Base-by-base conservation (phyloP, 2,329 filamentous ascomycete genomes). In the Fusarium goolgardi region DNA sequence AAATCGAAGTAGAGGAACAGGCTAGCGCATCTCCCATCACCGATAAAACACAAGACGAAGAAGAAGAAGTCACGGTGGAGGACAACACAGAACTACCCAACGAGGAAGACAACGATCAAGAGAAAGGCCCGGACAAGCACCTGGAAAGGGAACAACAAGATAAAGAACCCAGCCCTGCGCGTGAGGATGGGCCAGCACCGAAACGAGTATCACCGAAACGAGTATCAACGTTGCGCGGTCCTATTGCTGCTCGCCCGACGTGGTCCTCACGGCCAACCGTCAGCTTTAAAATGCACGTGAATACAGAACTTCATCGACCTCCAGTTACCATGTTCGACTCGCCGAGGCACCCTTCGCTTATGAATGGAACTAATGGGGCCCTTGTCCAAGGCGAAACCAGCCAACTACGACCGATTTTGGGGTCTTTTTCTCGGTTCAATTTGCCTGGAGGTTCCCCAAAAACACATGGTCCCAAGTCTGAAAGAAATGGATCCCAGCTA, bases 291-390 rank as follows among this genome's bases (percentile, higher is more conserved):
- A 52, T 73, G 13, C 65, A 69, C 29, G 63, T 53, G 13, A 69
- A 73, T 9, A 54, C 72, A 37, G 72, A 73, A 57, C 65, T 72
- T 51, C 62, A 67, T 46, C 71, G 72, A n/a, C 72, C 72, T 20
- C 61, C 67, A 41, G 60, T 70, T 21, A 43, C 55, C 18, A 65
- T 50, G 6, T 74, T 73, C 15, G 53, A 69, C 27, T 62, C 63
- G 10, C 67, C 61, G 11, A 63, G 59, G 31, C 63, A 46, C 23
- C 18, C 39, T 25, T 46, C 57, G 6, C 32, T 68, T 21, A n/a
- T 58, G 9, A 66, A 61, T 20, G 50, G 49, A 21, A 59, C 55
- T 23, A 68, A 67, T n/a, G 55, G 69, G 18, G 69, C 67, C 9
- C 65, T 74, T 18, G 67, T 74, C 11, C 65, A 73, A 47, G 68